Evolutionary conservation across 1,284 basidiomycete species (phyloP).

Genomic region (Fomitiporia mediterranea): DNA sequence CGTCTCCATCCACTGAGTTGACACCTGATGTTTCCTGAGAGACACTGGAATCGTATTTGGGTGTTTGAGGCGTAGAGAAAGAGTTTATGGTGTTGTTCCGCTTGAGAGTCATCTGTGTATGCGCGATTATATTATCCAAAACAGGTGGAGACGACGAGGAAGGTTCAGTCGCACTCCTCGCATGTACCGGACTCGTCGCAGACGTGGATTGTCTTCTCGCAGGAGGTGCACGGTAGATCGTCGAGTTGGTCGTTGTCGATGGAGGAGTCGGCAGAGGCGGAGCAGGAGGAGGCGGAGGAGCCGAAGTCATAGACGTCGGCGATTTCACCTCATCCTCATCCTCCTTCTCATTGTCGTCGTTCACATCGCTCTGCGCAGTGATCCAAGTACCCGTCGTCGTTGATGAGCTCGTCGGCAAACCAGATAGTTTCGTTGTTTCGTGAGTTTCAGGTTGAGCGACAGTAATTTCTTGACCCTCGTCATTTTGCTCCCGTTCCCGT

Average conservation of each 20-base stretch:
- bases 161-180: neutral
- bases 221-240: neutral
- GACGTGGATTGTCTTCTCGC: conserved; percentile 1
- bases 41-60: no score
- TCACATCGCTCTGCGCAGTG: neutral
- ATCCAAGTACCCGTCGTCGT: no score
- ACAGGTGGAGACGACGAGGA: neutral
- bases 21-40: no score
- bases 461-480: no score
- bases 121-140: neutral
- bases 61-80: neutral
- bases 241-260: neutral
- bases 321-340: neutral
- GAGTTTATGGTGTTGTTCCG: neutral
- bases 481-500: no score
- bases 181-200: neutral
- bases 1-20: no score
- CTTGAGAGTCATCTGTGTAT: neutral
- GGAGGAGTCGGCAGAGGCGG: neutral
- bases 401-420: no score
- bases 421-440: no score
- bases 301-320: neutral
- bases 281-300: conserved; percentile 4
- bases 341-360: neutral
- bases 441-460: no score